Evolutionary conservation across 1,139 yeast species (phyloP).

Genomic region (Kodamaea sp.): DNA sequence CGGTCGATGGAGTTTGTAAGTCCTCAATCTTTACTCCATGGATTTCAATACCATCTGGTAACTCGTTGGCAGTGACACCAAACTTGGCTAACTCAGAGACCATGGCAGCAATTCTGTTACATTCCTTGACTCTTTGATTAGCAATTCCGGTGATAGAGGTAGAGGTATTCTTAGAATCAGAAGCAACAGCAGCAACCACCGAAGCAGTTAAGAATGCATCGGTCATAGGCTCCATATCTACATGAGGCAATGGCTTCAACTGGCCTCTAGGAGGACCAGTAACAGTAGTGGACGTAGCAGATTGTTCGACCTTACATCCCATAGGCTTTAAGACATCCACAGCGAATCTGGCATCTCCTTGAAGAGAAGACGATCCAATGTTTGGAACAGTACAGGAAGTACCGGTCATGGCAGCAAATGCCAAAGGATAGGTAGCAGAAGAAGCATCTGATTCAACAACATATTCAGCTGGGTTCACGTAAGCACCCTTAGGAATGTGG

Average conservation of each 20-base stretch:
- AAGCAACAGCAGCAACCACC: constrained; percentile 91
- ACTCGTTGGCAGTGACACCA: constrained; percentile 82
- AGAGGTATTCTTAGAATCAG: constrained; percentile 44
- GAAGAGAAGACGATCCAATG: constrained; percentile 87
- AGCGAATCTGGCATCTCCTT: constrained; percentile 97
- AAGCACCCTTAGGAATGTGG: constrained; percentile 82
- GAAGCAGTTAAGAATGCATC: constrained; percentile 97
- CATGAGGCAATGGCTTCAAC: constrained; percentile 67
- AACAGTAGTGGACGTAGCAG: constrained; percentile 84
- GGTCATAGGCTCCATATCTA: constrained; percentile 99
- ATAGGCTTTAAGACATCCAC: constrained; percentile 88
- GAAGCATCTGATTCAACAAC: constrained; percentile 98
- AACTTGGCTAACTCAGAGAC: constrained; percentile 82
- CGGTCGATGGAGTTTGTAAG: constrained; percentile 51
- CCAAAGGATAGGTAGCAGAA: constrained; percentile 96
- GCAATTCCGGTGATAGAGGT: constrained; percentile 95
- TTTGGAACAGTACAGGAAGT: constrained; percentile 91
- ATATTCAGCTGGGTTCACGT: constrained; percentile 79
- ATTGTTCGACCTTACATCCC: constrained; percentile 91
- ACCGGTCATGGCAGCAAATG: constrained; percentile 97
- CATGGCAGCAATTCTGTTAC: constrained; percentile 97
- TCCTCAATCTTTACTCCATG: constrained; percentile 58
- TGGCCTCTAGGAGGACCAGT: constrained; percentile 78
- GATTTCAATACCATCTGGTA: constrained; percentile 90
- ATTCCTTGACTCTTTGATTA: constrained; percentile 95